Conservation (phyloP, 2,329 filamentous ascomycete species). For the Macrophomina phaseolina region DNA sequence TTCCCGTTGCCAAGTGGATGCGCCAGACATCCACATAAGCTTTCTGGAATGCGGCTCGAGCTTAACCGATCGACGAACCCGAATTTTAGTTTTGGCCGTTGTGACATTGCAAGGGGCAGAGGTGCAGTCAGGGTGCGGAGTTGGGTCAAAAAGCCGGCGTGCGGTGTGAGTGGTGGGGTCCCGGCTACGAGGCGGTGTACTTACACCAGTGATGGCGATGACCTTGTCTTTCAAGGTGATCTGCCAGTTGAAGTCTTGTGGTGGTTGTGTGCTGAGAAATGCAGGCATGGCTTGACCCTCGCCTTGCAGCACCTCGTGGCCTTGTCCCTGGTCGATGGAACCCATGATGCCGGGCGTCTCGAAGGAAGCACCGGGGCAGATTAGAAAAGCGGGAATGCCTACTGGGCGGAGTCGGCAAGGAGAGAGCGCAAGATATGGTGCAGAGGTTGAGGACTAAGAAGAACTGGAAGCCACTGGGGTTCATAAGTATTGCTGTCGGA, state of each 20-base stretch:
- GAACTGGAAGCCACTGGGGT: background rate
- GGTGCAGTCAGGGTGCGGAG: background rate
- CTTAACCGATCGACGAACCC: background rate
- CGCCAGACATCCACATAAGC: background rate
- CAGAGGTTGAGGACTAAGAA: background rate
- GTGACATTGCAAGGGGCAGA: background rate
- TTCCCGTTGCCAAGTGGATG: too few relatives aligned
- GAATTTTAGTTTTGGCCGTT: background rate
- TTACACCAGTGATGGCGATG: slow-evolving; percentile 44
- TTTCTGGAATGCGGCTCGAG: background rate
- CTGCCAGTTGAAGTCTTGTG: slow-evolving; percentile 53
- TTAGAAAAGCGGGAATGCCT: background rate
- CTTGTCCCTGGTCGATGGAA: background rate
- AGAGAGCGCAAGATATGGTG: background rate
- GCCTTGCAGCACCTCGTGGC: slow-evolving; percentile 14
- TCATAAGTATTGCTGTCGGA: background rate
- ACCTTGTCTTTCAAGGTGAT: slow-evolving; percentile 53
- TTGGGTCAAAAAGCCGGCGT: background rate
- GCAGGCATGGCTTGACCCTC: slow-evolving; percentile 36
- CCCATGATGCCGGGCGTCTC: background rate
- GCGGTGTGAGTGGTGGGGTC: background rate
- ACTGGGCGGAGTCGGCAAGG: too few relatives aligned
- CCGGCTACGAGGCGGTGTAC: background rate
- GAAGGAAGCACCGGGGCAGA: background rate
- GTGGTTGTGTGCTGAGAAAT: slow-evolving; percentile 50